A percentile compares a stretch with the other conserved stretches of the same genome.
Conservation (phyloP, 805 yeast genomes). For the Starmerella floricola region DNA sequence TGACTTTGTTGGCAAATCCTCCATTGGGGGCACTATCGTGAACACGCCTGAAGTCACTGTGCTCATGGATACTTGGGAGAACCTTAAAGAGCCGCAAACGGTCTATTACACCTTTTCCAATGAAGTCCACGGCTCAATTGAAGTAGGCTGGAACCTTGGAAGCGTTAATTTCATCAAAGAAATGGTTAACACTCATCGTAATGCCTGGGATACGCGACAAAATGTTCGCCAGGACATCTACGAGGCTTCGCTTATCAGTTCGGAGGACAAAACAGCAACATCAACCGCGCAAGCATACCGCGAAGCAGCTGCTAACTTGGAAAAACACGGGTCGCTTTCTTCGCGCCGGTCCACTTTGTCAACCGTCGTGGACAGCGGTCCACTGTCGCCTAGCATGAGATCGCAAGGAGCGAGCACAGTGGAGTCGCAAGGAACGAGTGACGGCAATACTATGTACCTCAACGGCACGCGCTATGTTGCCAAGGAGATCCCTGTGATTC, state of each 20-base stretch:
- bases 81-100: conserved; percentile 29
- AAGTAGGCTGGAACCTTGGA: conserved; percentile 87
- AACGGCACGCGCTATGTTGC: conserved; percentile 38
- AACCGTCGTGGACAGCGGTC: too few relatives aligned
- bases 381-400: not conserved
- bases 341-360: not conserved
- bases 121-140: conserved; percentile 79
- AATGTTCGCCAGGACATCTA: conserved; percentile 3
- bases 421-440: too few relatives aligned
- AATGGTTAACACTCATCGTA: conserved; percentile 71
- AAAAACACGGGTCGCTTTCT: not conserved
- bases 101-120: conserved; percentile 61
- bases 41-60: conserved; percentile 65
- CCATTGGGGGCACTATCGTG: conserved; percentile 70
- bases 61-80: conserved; percentile 64
- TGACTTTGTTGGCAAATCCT: conserved; percentile 38
- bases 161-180: conserved; percentile 80
- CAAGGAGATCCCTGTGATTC: conserved; percentile 64
- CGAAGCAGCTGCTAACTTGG: conserved; percentile 10
- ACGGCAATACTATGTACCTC: not conserved
- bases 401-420: too few relatives aligned
- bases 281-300: conserved; percentile 9
- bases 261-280: not conserved
- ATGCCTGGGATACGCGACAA: conserved; percentile 18
- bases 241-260: not conserved